Conservation (phyloP, 441 rosid species). For the Sinapis alba region DNA sequence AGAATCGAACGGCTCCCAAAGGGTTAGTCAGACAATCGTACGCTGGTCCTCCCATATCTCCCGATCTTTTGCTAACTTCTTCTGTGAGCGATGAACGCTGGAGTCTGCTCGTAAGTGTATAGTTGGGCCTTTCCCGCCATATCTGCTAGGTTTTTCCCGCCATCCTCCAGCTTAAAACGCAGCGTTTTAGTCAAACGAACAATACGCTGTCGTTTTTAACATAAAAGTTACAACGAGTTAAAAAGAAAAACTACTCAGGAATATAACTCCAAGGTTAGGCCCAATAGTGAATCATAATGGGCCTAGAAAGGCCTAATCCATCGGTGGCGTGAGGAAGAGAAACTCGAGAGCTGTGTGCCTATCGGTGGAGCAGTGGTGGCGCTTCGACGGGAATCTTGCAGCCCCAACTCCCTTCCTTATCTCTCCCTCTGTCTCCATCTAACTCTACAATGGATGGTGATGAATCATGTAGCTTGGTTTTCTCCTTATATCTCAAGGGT, state of each 20-base stretch:
- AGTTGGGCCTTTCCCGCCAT: conserved; percentile 53
- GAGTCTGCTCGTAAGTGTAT: background rate
- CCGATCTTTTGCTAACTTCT: background rate
- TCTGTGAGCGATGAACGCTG: conserved; percentile 5
- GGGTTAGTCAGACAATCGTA: conserved; percentile 88
- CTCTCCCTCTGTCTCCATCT: too few relatives aligned
- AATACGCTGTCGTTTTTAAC: conserved; percentile 2
- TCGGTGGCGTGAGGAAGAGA: too few relatives aligned
- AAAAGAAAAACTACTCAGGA: too few relatives aligned
- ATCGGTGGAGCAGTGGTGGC: too few relatives aligned
- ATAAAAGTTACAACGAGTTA: background rate
- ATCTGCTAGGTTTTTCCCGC: conserved; percentile 48
- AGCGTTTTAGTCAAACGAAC: conserved; percentile 5
- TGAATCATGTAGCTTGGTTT: too few relatives aligned
- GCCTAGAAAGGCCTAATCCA: background rate
- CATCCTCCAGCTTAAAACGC: conserved; percentile 20
- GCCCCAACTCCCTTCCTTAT: too few relatives aligned
- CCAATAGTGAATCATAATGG: background rate
- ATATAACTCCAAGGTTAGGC: background rate
- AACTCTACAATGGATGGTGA: too few relatives aligned
- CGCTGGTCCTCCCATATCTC: conserved; percentile 72
- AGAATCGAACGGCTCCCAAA: conserved; percentile 80
- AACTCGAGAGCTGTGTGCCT: too few relatives aligned
- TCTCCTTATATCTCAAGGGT: conserved; percentile 45
- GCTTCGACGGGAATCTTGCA: too few relatives aligned